These are phyloP conservation scores for Solanum dulcamara DNA, from an alignment of 257 asterid species.

Conservation along the genomic window DNA sequence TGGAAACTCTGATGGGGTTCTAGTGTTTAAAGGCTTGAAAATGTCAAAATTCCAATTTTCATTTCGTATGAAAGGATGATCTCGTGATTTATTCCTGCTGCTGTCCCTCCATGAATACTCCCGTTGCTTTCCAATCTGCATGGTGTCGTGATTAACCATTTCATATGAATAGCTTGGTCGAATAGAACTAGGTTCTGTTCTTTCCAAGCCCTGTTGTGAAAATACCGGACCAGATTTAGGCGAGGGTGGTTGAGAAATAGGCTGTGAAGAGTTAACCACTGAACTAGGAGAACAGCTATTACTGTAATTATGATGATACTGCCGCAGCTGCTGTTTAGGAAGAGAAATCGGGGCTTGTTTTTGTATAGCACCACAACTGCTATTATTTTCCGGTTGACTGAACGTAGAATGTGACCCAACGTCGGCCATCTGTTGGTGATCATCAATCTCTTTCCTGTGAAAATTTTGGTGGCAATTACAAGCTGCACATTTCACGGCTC, in stretches of 20 bases:
- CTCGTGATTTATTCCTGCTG: conserved; percentile 14
- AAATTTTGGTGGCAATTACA: not conserved
- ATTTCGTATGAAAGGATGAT: conserved; percentile 19
- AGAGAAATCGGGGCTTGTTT: not conserved
- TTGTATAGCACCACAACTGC: not conserved
- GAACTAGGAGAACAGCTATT: conserved; percentile 24
- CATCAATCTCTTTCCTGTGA: not conserved
- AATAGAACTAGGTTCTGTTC: conserved; percentile 26
- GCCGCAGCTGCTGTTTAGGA: not conserved
- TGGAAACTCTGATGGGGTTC: conserved; percentile 40
- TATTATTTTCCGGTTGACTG: not conserved
- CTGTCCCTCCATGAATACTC: conserved; percentile 37
- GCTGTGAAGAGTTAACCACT: conserved; percentile 23
- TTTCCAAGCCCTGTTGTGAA: conserved; percentile 31
- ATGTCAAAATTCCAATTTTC: conserved; percentile 29
- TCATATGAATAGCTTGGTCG: conserved; percentile 45
- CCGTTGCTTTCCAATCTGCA: conserved; percentile 43
- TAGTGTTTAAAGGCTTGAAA: conserved; percentile 22
- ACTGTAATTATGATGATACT: not conserved
- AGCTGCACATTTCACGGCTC: not conserved
- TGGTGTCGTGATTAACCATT: conserved; percentile 29
- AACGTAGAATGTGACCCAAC: not conserved
- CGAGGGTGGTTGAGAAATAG: conserved; percentile 35
- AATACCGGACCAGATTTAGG: conserved; percentile 27
- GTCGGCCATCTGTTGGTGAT: not conserved